These are phyloP conservation scores for Lactarius indigo DNA, from an alignment of 768 basidiomycete genomes.

Conservation along the genomic window DNA sequence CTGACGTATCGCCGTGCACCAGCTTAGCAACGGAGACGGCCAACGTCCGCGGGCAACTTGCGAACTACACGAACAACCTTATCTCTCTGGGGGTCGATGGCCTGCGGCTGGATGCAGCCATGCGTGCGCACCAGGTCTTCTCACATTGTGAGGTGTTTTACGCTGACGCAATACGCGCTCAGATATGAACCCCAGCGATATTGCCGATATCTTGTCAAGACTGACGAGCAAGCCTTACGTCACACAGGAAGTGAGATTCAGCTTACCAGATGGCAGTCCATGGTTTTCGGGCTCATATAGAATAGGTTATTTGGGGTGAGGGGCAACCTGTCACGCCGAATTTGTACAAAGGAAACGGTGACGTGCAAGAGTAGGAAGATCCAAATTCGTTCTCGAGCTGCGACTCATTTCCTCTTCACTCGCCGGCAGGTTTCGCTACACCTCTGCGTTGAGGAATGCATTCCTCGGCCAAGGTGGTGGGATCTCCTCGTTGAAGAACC, in stretches of 20 bases:
- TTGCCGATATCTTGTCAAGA: slow-evolving; percentile 49
- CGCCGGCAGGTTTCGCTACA: slow-evolving; percentile 55
- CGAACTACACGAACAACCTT: slow-evolving; percentile 56
- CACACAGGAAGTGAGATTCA: slow-evolving; percentile 50
- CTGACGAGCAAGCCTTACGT: slow-evolving; percentile 48
- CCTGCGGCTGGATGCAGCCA: slow-evolving; percentile 60
- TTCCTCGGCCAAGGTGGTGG: slow-evolving; percentile 36
- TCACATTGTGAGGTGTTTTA: neutral
- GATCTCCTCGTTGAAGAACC: slow-evolving; percentile 50
- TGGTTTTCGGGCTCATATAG: neutral
- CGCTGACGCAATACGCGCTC: neutral
- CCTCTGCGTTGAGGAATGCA: slow-evolving; percentile 46
- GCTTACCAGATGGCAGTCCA: neutral
- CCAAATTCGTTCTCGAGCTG: neutral
- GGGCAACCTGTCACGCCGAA: slow-evolving; percentile 53
- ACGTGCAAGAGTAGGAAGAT: slow-evolving; percentile 55
- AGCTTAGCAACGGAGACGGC: slow-evolving; percentile 63
- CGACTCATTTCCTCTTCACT: too few species aligned
- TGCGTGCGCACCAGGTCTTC: slow-evolving; percentile 40
- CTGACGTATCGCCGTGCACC: neutral
- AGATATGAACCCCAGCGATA: slow-evolving; percentile 55
- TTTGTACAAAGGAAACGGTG: slow-evolving; percentile 54
- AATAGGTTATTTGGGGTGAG: slow-evolving; percentile 37
- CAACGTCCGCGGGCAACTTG: slow-evolving; percentile 51
- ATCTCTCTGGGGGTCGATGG: slow-evolving; percentile 61